Base-by-base conservation (phyloP, 1,139 yeast species). In the Geotrichum reessii region DNA sequence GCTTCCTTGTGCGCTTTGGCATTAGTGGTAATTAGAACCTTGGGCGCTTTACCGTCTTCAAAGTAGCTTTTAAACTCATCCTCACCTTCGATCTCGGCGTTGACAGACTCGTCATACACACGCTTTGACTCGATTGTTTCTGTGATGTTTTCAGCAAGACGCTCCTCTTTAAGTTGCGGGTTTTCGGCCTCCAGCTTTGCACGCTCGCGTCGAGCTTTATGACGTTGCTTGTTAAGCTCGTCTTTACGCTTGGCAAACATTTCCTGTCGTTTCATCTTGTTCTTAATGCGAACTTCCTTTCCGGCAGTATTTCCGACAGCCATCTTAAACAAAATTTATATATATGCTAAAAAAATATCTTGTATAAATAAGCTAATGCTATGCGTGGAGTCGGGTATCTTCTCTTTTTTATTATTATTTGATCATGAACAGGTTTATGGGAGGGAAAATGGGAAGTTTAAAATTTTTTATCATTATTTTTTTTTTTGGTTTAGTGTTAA, bases 101-200 rank as follows among this genome's bases (percentile, higher is more conserved):
- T 81, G 17, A 91, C 87, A 0, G 97, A 89, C 72, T 93, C 98
- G 73, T 93, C 99, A 65, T 74, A 93, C 0, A 86, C 95, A 70
- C 99, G 79, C 78, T 89, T 90, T 61, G 84, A 80, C 67, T 93
- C 99, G 58, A 92, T 84, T 7, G 99, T 95, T 28, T 84, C 86
- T 0, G 99, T 95, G 1, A 89, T 83, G 71, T 92, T 91, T 58
- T 80, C 83, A 3, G 84, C 83, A 54, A 92, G 76, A 72, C 99
- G 83, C 70, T 90, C 86, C 61, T 84, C 91, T 69, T 83, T 87
- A 62, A 89, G 74, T 65, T 85, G 89, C 0, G 97, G 97, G 70
- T 92, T 87, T 44, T 78, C 82, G 58, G 85, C 78, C 73, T 91
- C 98, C 66, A 85, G 95, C 70, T 86, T 86, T 48, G 95, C 95